Evolutionary conservation across 176 grass and related monocot species (phyloP).

Genomic region (Musa troglodytarum): DNA sequence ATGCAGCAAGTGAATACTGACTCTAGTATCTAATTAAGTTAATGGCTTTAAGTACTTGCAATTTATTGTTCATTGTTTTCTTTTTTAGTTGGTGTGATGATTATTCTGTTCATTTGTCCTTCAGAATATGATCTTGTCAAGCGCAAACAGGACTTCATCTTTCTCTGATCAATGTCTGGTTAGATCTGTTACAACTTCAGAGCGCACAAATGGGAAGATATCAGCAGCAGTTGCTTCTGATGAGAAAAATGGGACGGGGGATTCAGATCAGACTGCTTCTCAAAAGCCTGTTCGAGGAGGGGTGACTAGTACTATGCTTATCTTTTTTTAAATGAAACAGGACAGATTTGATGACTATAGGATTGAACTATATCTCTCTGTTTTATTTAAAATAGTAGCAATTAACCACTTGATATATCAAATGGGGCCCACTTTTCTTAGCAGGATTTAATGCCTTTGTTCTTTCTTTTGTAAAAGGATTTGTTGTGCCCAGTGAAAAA

Average conservation of each 20-base stretch:
- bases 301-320: slow-evolving; percentile 26
- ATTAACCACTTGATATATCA: background rate
- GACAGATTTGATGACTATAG: background rate
- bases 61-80: background rate
- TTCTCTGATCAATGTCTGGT: slow-evolving; percentile 21
- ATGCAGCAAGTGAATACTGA: too few species aligned
- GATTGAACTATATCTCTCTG: background rate
- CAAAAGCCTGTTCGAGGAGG: slow-evolving; percentile 55
- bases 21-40: too few species aligned
- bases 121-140: slow-evolving; percentile 16
- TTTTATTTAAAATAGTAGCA: background rate
- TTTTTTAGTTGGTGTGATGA: background rate
- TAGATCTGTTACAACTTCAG: slow-evolving; percentile 25
- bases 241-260: slow-evolving; percentile 22
- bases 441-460: background rate
- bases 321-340: background rate
- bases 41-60: too few species aligned
- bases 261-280: slow-evolving; percentile 26
- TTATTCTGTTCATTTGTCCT: slow-evolving; percentile 3
- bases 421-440: background rate
- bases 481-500: background rate
- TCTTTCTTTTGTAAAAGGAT: background rate
- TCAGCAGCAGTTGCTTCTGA: slow-evolving; percentile 13
- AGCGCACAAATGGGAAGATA: slow-evolving; percentile 11
- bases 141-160: background rate